A percentile compares a stretch with the other conserved stretches of the same genome.
Conservation (phyloP, 2,329 filamentous ascomycete genomes). For the Trichoderma endophyticum region DNA sequence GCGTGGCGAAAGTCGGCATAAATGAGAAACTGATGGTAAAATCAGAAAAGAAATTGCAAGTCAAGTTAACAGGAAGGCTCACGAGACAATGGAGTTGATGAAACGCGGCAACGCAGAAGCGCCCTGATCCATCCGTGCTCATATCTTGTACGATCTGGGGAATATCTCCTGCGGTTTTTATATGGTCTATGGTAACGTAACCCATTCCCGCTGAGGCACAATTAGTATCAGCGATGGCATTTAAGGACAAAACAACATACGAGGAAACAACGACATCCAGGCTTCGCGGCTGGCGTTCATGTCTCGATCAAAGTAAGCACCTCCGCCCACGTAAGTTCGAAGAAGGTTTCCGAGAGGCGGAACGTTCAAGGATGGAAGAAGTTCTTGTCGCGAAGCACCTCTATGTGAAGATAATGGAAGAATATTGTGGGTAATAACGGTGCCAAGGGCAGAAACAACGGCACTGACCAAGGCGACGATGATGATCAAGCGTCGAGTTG, state of each 20-base stretch:
- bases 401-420: neutral
- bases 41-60: no score
- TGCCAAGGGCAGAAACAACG: no score
- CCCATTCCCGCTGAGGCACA: no score
- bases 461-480: no score
- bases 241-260: neutral
- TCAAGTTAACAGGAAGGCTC: neutral
- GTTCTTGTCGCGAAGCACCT: neutral
- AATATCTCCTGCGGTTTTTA: neutral
- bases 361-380: neutral
- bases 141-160: neutral
- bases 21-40: no score
- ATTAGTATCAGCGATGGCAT: no score
- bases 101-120: constrained; percentile 1
- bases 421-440: no score
- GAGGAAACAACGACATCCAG: constrained; percentile 6
- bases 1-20: no score
- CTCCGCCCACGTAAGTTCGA: neutral
- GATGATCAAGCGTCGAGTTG: no score
- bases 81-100: constrained; percentile 6
- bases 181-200: no score
- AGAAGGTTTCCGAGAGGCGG: neutral
- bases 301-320: neutral
- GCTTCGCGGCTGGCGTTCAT: neutral
- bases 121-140: neutral